Percentiles rank a stretch among this genome's conserved stretches.
Evolutionary conservation across 768 basidiomycete species (phyloP).

Genomic region (Lyophyllum semitale): DNA sequence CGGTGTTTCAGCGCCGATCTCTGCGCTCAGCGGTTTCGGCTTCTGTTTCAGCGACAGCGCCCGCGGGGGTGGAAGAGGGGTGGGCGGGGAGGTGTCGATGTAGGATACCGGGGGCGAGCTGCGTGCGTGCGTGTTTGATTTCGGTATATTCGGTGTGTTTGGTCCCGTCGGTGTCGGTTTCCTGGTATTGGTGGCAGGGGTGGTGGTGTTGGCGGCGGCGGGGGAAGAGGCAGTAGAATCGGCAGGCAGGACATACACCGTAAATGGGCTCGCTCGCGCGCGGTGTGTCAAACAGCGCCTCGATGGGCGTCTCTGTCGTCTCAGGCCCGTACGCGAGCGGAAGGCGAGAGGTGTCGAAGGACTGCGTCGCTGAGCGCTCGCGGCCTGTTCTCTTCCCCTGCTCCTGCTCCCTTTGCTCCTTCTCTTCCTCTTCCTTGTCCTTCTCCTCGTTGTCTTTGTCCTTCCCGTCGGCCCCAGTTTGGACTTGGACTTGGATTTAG

Average conservation of each 20-base stretch:
- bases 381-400: neutral
- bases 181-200: no score
- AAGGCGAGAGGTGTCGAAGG: slow-evolving; percentile 44
- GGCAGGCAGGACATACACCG: slow-evolving; percentile 32
- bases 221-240: no score
- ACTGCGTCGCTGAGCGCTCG: slow-evolving; percentile 9
- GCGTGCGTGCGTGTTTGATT: neutral
- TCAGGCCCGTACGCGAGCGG: slow-evolving; percentile 59
- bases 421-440: neutral
- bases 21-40: slow-evolving; percentile 5
- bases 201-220: no score
- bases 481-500: neutral
- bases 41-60: neutral
- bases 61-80: no score
- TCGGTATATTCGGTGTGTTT: no score
- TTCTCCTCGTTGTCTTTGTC: no score
- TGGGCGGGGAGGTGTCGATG: neutral
- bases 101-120: neutral
- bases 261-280: slow-evolving; percentile 44
- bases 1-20: no score
- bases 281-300: slow-evolving; percentile 61
- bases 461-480: slow-evolving; percentile 10
- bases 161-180: no score
- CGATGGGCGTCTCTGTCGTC: slow-evolving; percentile 74
- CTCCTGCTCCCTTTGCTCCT: slow-evolving; percentile 7